Conservation (phyloP, 202 grass and related monocot genomes). For the Panicum hallii region DNA sequence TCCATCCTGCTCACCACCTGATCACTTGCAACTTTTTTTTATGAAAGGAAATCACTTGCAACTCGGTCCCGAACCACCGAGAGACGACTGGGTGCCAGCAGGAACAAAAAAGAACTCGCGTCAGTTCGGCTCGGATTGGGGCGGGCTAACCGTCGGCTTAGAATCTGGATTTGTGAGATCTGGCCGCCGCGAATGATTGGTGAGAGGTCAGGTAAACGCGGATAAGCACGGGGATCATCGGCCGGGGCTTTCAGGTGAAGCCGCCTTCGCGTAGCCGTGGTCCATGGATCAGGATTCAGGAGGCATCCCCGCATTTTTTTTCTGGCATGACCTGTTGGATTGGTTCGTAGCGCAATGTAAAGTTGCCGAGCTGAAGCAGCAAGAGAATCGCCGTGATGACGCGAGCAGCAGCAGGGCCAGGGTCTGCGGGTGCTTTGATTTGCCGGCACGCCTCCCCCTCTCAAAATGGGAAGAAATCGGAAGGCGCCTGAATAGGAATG, state of each 20-base stretch:
- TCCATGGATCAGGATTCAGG: background rate
- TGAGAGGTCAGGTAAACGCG: background rate
- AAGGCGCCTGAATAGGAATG: background rate
- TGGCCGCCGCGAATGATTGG: background rate
- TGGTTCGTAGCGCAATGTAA: background rate
- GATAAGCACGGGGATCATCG: slow-evolving; percentile 18
- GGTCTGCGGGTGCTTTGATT: background rate
- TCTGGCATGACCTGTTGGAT: too few species aligned
- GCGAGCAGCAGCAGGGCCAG: background rate
- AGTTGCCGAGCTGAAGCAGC: background rate
- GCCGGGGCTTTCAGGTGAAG: slow-evolving; percentile 5
- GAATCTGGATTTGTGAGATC: background rate
- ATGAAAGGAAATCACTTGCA: too few species aligned
- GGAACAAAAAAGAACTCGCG: slow-evolving; percentile 1
- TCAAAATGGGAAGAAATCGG: background rate
- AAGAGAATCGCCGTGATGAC: slow-evolving; percentile 17
- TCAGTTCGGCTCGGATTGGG: slow-evolving; percentile 10
- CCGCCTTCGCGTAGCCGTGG: background rate
- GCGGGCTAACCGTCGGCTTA: background rate
- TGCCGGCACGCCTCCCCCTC: slow-evolving; percentile 33
- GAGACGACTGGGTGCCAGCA: too few species aligned
- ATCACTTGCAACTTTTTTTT: background rate
- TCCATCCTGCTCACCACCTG: background rate
- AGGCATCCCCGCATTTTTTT: too few species aligned
- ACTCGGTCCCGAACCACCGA: background rate